Evolutionary conservation across 192 early-diverging fungal species (phyloP).

Genomic region (Linderina pennispora): DNA sequence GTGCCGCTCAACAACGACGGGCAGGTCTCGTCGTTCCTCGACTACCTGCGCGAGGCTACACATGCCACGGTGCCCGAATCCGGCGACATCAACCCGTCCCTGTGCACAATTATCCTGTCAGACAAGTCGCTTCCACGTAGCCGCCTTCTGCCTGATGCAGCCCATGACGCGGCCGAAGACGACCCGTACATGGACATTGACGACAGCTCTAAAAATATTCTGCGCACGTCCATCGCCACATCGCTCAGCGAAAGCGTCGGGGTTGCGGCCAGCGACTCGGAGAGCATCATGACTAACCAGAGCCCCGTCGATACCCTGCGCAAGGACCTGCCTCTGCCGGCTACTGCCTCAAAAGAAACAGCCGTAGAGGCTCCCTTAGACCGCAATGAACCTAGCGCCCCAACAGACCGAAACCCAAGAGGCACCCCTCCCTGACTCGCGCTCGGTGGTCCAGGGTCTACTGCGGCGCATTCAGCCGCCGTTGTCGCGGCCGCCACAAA

Average conservation of each 20-base stretch:
- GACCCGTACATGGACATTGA: slow-evolving; percentile 27
- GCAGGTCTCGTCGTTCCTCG: slow-evolving; percentile 14
- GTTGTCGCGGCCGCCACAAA: slow-evolving; percentile 30
- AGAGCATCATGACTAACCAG: too few species aligned
- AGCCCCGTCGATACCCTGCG: too few species aligned
- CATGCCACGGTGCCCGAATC: slow-evolving; percentile 2
- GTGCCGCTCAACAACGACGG: slow-evolving; percentile 11
- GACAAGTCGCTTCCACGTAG: slow-evolving; percentile 17
- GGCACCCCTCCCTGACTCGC: slow-evolving; percentile 32
- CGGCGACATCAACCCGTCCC: slow-evolving; percentile 10
- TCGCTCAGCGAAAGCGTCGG: slow-evolving; percentile 15
- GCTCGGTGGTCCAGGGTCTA: slow-evolving; percentile 37
- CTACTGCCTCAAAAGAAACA: too few species aligned
- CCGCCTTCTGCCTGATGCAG: slow-evolving; percentile 6
- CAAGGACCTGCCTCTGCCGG: slow-evolving; percentile 2
- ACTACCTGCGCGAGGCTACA: slow-evolving; percentile 12
- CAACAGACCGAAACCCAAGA: too few species aligned
- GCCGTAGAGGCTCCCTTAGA: too few species aligned
- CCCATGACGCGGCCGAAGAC: slow-evolving; percentile 16
- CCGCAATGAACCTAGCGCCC: too few species aligned
- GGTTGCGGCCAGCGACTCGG: background rate
- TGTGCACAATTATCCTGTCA: slow-evolving; percentile 25
- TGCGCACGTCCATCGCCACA: slow-evolving; percentile 36
- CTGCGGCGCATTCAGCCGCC: slow-evolving; percentile 42
- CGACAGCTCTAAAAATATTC: slow-evolving; percentile 14